Evolutionary conservation across 371 early-diverging fungal species (phyloP).

Genomic region (Coemansia sp.): DNA sequence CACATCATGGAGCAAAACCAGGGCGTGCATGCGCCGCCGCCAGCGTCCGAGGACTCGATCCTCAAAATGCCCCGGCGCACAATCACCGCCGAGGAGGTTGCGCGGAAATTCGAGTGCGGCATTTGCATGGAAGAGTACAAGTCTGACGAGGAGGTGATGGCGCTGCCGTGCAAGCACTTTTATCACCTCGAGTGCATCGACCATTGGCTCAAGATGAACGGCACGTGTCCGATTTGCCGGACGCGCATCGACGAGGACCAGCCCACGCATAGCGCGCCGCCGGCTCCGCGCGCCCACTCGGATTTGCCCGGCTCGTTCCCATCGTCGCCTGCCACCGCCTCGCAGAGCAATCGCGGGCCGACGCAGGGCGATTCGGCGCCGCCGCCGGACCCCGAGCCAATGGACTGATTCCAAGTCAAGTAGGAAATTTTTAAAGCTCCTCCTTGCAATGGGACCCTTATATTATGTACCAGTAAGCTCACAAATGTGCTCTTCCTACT

Average conservation of each 20-base stretch:
- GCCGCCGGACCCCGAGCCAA: constrained; percentile 27
- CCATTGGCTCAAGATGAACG: constrained; percentile 83
- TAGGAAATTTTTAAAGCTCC: background rate
- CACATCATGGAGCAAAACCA: constrained; percentile 74
- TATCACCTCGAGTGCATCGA: constrained; percentile 88
- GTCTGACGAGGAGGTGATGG: constrained; percentile 56
- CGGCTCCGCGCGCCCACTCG: constrained; percentile 23
- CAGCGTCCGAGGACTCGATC: constrained; percentile 67
- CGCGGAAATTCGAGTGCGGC: constrained; percentile 59
- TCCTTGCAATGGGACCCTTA: constrained; percentile 12
- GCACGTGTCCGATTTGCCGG: constrained; percentile 86
- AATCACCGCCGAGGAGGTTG: constrained; percentile 58
- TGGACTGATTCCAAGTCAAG: constrained; percentile 17
- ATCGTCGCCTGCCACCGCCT: constrained; percentile 13
- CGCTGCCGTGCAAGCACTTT: constrained; percentile 78
- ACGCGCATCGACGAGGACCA: constrained; percentile 25
- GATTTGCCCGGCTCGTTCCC: constrained; percentile 46
- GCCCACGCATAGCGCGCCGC: constrained; percentile 1
- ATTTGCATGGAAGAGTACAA: constrained; percentile 82
- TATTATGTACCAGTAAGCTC: background rate
- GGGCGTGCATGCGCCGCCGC: constrained; percentile 65
- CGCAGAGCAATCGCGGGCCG: constrained; percentile 1
- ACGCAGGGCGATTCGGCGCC: constrained; percentile 4
- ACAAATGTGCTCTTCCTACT: no score
- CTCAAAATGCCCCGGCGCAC: constrained; percentile 54